A percentile compares a stretch with the other conserved stretches of the same genome.
Conservation (phyloP, 768 basidiomycete genomes). For the Dendrothele bispora region DNA sequence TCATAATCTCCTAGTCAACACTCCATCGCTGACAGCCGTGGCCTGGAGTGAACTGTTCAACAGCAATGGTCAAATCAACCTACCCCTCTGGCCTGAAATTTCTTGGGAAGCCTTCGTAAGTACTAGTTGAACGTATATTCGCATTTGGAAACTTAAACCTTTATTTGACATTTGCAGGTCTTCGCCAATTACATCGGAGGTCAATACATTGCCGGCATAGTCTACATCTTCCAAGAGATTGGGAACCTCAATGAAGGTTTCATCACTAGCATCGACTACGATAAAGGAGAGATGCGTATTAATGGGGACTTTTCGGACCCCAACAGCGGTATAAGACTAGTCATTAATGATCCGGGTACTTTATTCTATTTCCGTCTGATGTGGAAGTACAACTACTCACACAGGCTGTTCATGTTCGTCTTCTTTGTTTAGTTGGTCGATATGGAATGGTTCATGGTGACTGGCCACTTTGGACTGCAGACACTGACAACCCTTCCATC, state of each 20-base stretch:
- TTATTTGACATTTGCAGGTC: slow-evolving; percentile 5
- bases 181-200: slow-evolving; percentile 16
- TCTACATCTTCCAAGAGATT: slow-evolving; percentile 16
- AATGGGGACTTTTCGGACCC: slow-evolving; percentile 12
- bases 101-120: slow-evolving; percentile 15
- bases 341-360: slow-evolving; percentile 17
- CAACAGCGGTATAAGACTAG: slow-evolving; percentile 10
- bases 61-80: slow-evolving; percentile 9
- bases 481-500: slow-evolving; percentile 18
- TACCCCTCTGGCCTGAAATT: slow-evolving; percentile 16
- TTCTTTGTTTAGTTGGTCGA: slow-evolving; percentile 14
- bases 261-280: slow-evolving; percentile 16
- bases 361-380: background rate
- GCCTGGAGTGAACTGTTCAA: slow-evolving; percentile 17
- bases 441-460: slow-evolving; percentile 15
- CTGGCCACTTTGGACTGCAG: slow-evolving; percentile 21
- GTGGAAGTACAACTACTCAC: background rate
- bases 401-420: too few species aligned
- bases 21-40: slow-evolving; percentile 16
- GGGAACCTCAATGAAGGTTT: slow-evolving; percentile 14
- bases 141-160: background rate
- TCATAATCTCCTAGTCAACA: slow-evolving; percentile 16
- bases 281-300: slow-evolving; percentile 13
- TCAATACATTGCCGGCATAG: slow-evolving; percentile 12
- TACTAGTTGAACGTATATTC: slow-evolving; percentile 7